Conservation (phyloP, 345 rosid species). For the Salix arbutifolia region DNA sequence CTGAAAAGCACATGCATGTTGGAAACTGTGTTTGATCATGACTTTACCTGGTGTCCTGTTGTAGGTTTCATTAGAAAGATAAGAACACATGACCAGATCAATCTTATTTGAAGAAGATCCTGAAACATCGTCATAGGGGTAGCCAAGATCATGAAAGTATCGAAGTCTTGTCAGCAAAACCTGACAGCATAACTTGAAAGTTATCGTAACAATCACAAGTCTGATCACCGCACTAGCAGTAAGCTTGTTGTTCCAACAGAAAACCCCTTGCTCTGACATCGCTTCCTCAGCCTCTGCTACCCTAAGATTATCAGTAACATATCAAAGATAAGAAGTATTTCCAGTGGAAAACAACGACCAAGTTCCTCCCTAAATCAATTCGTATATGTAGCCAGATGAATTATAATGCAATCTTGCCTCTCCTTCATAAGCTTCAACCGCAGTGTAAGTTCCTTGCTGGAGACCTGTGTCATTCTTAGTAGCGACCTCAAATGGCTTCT, state of each 20-base stretch:
- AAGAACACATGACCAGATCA: constrained; percentile 40
- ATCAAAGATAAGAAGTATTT: constrained; percentile 38
- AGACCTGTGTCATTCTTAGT: constrained; percentile 19
- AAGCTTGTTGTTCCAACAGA: constrained; percentile 63
- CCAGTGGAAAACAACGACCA: constrained; percentile 63
- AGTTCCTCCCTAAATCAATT: constrained; percentile 58
- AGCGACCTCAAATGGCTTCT: constrained; percentile 31
- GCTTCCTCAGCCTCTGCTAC: constrained; percentile 40
- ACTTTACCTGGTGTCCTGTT: constrained; percentile 38
- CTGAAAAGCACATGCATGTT: background rate
- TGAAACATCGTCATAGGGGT: constrained; percentile 37
- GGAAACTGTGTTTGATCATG: background rate
- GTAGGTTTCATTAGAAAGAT: constrained; percentile 32
- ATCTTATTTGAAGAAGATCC: constrained; percentile 31
- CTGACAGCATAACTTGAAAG: constrained; percentile 19
- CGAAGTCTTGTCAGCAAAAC: constrained; percentile 46
- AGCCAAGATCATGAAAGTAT: constrained; percentile 50
- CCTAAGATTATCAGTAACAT: constrained; percentile 31
- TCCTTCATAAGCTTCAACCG: constrained; percentile 36
- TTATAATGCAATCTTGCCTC: constrained; percentile 42
- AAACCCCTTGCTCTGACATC: constrained; percentile 35
- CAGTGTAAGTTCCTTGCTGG: constrained; percentile 31
- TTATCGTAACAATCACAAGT: background rate
- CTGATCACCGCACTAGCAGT: constrained; percentile 37
- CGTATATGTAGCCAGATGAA: constrained; percentile 50